Percentiles rank a stretch among this genome's conserved stretches.
phyloP scores from a whole-genome alignment of 2,329 filamentous ascomycete genomes.

The Hymenoscyphus albidus region DNA sequence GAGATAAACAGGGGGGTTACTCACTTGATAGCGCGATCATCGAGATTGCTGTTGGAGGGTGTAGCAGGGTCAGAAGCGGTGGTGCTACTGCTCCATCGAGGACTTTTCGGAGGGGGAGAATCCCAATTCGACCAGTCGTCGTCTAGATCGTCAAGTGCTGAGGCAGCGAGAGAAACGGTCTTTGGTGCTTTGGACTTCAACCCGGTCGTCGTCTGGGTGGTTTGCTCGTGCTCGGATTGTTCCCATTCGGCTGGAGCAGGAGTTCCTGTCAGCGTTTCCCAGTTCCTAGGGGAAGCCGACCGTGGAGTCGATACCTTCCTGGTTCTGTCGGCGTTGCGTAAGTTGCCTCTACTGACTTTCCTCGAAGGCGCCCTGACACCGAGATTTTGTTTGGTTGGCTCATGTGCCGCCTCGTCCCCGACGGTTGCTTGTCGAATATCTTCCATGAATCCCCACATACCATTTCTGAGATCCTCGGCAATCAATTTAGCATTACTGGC shows the following conservation, averaged over 20 bases:
- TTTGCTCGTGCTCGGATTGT: conserved; percentile 17
- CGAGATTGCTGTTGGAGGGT: conserved; percentile 23
- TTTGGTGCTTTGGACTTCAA: conserved; percentile 24
- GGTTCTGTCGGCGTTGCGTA: conserved; percentile 21
- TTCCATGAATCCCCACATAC: conserved; percentile 91
- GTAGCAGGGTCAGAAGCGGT: conserved; percentile 29
- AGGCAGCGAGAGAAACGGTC: conserved; percentile 26
- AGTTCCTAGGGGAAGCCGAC: conserved; percentile 27
- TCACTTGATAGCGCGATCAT: conserved; percentile 30
- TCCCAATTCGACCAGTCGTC: conserved; percentile 66
- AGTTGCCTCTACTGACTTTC: conserved; percentile 38
- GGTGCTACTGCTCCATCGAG: conserved; percentile 58
- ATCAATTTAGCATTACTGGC: conserved; percentile 34
- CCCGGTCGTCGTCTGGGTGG: conserved; percentile 18
- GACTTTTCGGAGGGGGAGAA: conserved; percentile 49
- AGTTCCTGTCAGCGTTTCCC: conserved; percentile 32
- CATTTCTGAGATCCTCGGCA: conserved; percentile 76
- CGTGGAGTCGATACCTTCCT: conserved; percentile 24
- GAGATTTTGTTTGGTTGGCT: conserved; percentile 36
- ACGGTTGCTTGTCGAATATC: conserved; percentile 94
- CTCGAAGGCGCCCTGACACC: conserved; percentile 23
- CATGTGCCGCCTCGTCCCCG: conserved; percentile 80
- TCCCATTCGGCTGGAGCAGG: conserved; percentile 20
- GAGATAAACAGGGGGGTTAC: conserved; percentile 9
- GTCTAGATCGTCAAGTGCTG: conserved; percentile 40